phyloP scores from a whole-genome alignment of 345 rosid genomes.

The Pseudoturritis turrita region DNA sequence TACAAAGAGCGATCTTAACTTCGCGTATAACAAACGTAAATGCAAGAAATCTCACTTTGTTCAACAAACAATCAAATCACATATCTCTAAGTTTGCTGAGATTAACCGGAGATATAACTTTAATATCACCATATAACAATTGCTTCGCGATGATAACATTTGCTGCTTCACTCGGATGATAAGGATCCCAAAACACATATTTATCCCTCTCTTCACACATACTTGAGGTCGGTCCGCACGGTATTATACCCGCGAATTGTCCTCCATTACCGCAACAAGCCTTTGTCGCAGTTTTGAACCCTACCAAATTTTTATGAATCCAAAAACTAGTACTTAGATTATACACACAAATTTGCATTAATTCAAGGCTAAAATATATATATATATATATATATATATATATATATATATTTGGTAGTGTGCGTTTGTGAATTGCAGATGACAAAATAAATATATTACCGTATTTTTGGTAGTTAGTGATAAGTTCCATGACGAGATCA shows the following conservation, averaged over 20 bases:
- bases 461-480: constrained; percentile 45
- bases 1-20: background rate
- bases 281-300: constrained; percentile 26
- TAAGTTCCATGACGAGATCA: constrained; percentile 47
- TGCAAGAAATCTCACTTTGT: background rate
- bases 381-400: background rate
- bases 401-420: background rate
- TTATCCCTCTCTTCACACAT: constrained; percentile 35
- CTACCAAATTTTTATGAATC: background rate
- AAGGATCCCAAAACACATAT: constrained; percentile 45
- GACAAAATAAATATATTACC: constrained; percentile 26
- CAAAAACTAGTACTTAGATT: constrained; percentile 17
- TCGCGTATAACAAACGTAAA: constrained; percentile 3
- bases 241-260: constrained; percentile 54
- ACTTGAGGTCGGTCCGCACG: constrained; percentile 33
- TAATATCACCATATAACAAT: constrained; percentile 31
- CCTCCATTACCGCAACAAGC: constrained; percentile 58
- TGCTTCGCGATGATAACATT: constrained; percentile 33
- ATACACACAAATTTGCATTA: constrained; percentile 34
- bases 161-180: constrained; percentile 38
- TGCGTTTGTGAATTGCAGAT: background rate
- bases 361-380: constrained; percentile 23
- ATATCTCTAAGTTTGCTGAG: constrained; percentile 34
- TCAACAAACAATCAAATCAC: constrained; percentile 18
- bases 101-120: constrained; percentile 41